Base-by-base conservation (phyloP, 2,329 filamentous ascomycete species). In the Cercospora sp. region DNA sequence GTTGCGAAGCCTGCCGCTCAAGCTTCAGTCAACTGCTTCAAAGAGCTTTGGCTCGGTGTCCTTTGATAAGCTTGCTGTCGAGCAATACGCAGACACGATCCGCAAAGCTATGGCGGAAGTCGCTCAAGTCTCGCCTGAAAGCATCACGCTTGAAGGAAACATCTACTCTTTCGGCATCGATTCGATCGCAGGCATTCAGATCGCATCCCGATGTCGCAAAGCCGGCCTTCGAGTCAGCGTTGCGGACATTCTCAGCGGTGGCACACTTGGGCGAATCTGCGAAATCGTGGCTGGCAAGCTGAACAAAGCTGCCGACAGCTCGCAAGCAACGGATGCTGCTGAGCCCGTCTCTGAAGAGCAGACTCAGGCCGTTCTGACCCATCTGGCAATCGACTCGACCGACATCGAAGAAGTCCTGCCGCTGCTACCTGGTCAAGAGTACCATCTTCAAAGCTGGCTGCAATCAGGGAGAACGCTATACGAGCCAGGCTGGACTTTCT, bases 121-220 rank as follows among this genome's bases (percentile, higher is more conserved):
- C 18, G 61, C 68, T 20, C 64, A 69, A 26, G 64, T 69, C 12
- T 23, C 64, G 10, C 60, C 60, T 12, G 64, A 65, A 13, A 69
- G 42, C 18, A 69, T 69, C 55, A 58, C 60, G 13, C 64, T 67
- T 16, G 58, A 65, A 40, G 64, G 65, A 13, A 67, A 60, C 18
- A 67, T 69, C 57, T 69, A 69, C 28, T 67, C 68, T 3, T 69
- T 69, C 26, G 68, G 68, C 13, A 65, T 69, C 30, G 68, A 70
- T 42, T 70, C 68, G 8, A 70, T 70, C 23, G 65, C 66, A 28
- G 68, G 65, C 20, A 69, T 69, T 7, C 68, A 69, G 26, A 67
- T 69, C 26, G 68, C 66, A 18, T 67, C 68, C 5, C 57, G 64
- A 13, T 69, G 68, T 48, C 60, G 61, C n/a, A 65, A 67, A 36